Percentiles rank a stretch among this genome's conserved stretches.
Conservation (phyloP, 2,329 filamentous ascomycete genomes). For the Truncatella angustata region DNA sequence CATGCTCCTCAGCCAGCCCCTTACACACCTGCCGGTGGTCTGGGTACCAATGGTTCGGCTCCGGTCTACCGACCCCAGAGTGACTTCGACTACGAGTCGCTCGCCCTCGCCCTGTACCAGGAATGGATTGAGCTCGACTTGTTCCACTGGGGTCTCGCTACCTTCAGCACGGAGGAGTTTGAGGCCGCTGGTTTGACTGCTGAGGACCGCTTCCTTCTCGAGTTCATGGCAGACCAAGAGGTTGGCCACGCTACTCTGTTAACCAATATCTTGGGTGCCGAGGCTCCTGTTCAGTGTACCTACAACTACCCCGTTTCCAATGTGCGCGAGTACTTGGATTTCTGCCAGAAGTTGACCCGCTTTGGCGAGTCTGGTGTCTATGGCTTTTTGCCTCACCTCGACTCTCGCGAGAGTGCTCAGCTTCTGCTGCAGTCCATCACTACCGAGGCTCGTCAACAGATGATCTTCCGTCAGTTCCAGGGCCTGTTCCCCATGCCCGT, state of each 20-base stretch:
- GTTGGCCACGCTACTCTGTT: slow-evolving; percentile 74
- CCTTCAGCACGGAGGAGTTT: slow-evolving; percentile 69
- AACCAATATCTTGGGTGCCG: slow-evolving; percentile 71
- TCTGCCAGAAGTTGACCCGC: slow-evolving; percentile 81
- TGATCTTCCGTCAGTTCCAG: slow-evolving; percentile 80
- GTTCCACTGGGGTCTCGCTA: slow-evolving; percentile 73
- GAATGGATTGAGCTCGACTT: slow-evolving; percentile 84
- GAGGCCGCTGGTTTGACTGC: slow-evolving; percentile 63
- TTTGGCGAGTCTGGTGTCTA: slow-evolving; percentile 79
- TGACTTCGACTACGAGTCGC: slow-evolving; percentile 80
- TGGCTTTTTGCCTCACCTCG: slow-evolving; percentile 75
- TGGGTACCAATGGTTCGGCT: slow-evolving; percentile 73
- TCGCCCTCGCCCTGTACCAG: slow-evolving; percentile 73
- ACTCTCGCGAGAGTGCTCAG: slow-evolving; percentile 71
- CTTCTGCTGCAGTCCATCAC: slow-evolving; percentile 75
- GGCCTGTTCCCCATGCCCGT: slow-evolving; percentile 80
- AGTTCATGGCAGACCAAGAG: slow-evolving; percentile 78
- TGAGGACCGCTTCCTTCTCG: slow-evolving; percentile 68
- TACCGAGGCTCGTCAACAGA: slow-evolving; percentile 77
- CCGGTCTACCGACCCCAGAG: slow-evolving; percentile 76
- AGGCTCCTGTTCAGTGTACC: slow-evolving; percentile 71
- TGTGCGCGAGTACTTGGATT: slow-evolving; percentile 77
- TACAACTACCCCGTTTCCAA: slow-evolving; percentile 80
- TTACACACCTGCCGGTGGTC: slow-evolving; percentile 69
- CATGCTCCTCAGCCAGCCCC: slow-evolving; percentile 68